Base-by-base conservation (phyloP, 495 filamentous ascomycete species). In the Penicillium diatomitis region DNA sequence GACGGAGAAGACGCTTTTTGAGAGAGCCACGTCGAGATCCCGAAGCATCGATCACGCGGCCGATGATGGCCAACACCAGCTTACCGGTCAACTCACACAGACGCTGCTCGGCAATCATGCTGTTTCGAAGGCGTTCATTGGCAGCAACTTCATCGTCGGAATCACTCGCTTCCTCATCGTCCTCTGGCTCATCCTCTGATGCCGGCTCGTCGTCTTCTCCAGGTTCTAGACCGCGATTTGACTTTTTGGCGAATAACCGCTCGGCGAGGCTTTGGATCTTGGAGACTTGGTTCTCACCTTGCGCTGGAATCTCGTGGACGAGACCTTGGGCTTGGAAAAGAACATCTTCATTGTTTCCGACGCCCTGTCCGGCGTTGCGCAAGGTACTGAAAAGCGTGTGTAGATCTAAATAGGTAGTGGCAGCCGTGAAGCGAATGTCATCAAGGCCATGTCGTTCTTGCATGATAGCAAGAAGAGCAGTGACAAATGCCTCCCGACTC, bases 1-100 rank as follows among this genome's bases (percentile, higher is more conserved):
- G 90, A 50, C 81, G 72, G 33, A 76, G 66, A 9, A 96, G 70
- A 29, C 85, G 68, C 53, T 78, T 75, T 44, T 76, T 73, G 27
- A 90, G 71, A 49, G 78, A 74, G 1, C 83, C 84, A 10, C 75
- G 76, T 32, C 76, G 63, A 27, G 73, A 65, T 2, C 77, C 79
- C 2, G 65, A 75, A 10, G 73, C 68, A 51, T 95, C 88, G 39
- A 95, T 62, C 11, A 86, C 78, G 36, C 82, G 79, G 6, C 81
- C 88, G 4, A 87, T 71, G 28, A 94, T 79, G 0, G 83, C 83
- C 27, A 94, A 72, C 6, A 96, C 87, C 33, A 92, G 75, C 55
- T 89, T 90, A 36, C 85, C 84, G 4, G 90, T 80, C 3, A 95
- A 71, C 55, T 88, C 85, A 67, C 91, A 96, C 0, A 97, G 73